Evolutionary conservation across 1,139 yeast genomes (phyloP), one percentile per base, ranked within the genome.

Genomic region (Blastobotrys proliferans): DNA sequence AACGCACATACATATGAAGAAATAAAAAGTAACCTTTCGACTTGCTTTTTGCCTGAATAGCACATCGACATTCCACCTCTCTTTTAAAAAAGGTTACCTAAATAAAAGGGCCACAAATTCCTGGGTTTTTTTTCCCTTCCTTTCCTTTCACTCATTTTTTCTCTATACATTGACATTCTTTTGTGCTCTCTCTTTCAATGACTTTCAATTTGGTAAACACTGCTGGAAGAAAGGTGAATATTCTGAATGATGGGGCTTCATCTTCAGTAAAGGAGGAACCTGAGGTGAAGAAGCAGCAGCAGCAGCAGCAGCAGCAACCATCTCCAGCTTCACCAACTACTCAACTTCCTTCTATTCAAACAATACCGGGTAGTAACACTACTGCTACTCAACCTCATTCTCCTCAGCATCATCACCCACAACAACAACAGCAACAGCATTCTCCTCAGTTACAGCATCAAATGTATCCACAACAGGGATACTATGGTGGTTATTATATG

Each of bases 131-230:
- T 6, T 11, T 11, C 30, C 11, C 22, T 3, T 20, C n/a, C 6
- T 31, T 8, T 17, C n/a, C 10, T n/a, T 31, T 17, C n/a, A 8
- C 19, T 8, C 3, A 31, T 22, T 24, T 11, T 30, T 29, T 22
- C 21, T 18, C 21, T n/a, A n/a, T n/a, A n/a, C n/a, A n/a, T n/a
- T n/a, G 5, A 22, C 16, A 11, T 8, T 29, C 21, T 34, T 20
- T 26, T 26, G 5, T 21, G 19, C 26, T 18, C 26, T 34, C 20
- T 21, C 34, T 35, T 35, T 22, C 6, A 38, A 53, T 54, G 58
- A 48, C 52, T 14, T 54, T 54, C 38, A 51, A 52, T 25, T 46
- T 53, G n/a, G 47, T 51, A 25, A 54, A 55, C 16, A 50, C 48
- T 25, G 44, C 49, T 11, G 58, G 58, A 17, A 46, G 50, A 41